Base-by-base conservation (phyloP, 2,329 filamentous ascomycete genomes). In the Fusarium incarnatum region DNA sequence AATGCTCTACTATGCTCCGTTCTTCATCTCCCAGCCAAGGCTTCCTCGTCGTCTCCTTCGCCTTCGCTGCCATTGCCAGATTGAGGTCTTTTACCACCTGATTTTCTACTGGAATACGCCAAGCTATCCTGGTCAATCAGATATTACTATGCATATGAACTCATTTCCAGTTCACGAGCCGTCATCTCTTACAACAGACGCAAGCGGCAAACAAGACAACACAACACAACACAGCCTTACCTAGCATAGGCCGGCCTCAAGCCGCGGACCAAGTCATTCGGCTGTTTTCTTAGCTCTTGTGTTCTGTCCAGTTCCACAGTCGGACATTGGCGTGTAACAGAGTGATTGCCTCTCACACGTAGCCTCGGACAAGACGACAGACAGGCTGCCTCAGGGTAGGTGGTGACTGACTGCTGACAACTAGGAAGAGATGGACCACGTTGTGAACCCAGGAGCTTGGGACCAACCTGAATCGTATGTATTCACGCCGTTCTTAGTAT, bases 1-100 rank as follows among this genome's bases (percentile, higher is more conserved):
- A 53, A 56, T 30, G 28, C 28, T 34, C 32, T 61, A 22, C 44
- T 61, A 46, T 61, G 55, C 53, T 67, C 67, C 67, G 52, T 72
- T 67, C 49, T 42, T 75, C 73, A 74, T 75, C 70, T 75, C 73
- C 71, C 63, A 44, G 28, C 50, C 60, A 67, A 59, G 60, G 27
- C 46, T 37, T 28, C 45, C 15, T 30, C 16, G 18, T 28, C 23
- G 18, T 60, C 41, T 37, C 23, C 45, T 49, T 53, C 46, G n/a
- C 16, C 41, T 47, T 68, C 28, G 30, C 37, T 49, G 32, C n/a
- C 32, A 50, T 30, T 44, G 30, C 37, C 47, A 60, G 28, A 37
- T 41, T 57, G 37, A 42, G 23, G 42, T 49, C 46, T 32, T 40
- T 58, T 13, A 23, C 40, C 59, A 34, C 18, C 30, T 50, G 22